Conservation (phyloP, 306 rosid genomes). For the Erythrophleum fordii region DNA sequence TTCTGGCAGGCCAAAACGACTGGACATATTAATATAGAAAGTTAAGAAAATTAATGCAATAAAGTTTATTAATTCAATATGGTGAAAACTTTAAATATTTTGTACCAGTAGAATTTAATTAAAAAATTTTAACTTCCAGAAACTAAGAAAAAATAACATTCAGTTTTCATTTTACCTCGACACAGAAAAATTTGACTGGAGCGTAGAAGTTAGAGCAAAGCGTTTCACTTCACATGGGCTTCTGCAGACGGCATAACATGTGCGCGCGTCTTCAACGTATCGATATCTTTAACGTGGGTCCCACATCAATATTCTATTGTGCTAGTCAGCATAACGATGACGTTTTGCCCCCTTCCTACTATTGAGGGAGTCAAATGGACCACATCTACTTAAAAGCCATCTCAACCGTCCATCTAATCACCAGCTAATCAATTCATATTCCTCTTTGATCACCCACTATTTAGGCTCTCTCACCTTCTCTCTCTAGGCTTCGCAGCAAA, state of each 20-base stretch:
- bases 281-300: background rate
- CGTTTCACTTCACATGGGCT: constrained; percentile 15
- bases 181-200: background rate
- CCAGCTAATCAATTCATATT: constrained; percentile 42
- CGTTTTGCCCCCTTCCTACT: constrained; percentile 38
- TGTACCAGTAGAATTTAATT: background rate
- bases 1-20: background rate
- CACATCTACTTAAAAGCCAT: constrained; percentile 23
- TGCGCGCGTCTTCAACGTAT: background rate
- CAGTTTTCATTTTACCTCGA: background rate
- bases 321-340: constrained; percentile 35
- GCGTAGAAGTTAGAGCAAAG: background rate
- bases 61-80: background rate
- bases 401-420: constrained; percentile 54
- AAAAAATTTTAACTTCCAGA: background rate
- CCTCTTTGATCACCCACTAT: constrained; percentile 33
- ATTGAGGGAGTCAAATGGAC: constrained; percentile 37
- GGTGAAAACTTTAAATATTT: background rate
- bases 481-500: constrained; percentile 17
- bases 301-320: background rate
- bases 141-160: background rate
- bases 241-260: constrained; percentile 2
- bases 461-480: constrained; percentile 10
- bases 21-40: background rate
- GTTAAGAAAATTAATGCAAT: background rate